These are phyloP conservation scores for Claviceps sp. DNA, from an alignment of 2,329 filamentous ascomycete species.

Conservation along the genomic window DNA sequence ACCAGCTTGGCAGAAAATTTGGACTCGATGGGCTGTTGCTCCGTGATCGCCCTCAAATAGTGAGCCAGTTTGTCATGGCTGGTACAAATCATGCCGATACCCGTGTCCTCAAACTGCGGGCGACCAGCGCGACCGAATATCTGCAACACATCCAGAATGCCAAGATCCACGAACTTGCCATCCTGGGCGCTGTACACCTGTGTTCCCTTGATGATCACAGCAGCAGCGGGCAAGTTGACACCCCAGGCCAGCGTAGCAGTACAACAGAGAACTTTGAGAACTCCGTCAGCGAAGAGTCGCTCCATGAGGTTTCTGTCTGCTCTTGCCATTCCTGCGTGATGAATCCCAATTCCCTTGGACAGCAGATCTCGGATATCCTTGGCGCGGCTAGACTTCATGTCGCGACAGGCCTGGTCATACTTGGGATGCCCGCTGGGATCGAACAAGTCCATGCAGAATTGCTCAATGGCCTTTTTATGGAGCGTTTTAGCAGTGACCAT, in stretches of 20 bases:
- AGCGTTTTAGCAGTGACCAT: slow-evolving; percentile 76
- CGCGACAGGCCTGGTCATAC: slow-evolving; percentile 66
- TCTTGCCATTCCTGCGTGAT: slow-evolving; percentile 93
- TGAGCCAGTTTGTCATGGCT: slow-evolving; percentile 87
- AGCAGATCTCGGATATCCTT: slow-evolving; percentile 81
- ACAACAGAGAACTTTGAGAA: slow-evolving; percentile 96
- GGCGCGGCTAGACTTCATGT: slow-evolving; percentile 76
- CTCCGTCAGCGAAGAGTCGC: slow-evolving; percentile 74
- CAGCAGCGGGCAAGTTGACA: slow-evolving; percentile 93
- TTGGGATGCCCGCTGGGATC: slow-evolving; percentile 66
- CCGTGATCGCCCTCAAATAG: slow-evolving; percentile 84
- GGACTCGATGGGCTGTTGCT: slow-evolving; percentile 96
- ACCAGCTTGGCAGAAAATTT: slow-evolving; percentile 86
- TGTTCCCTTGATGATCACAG: slow-evolving; percentile 95
- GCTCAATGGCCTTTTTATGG: slow-evolving; percentile 72
- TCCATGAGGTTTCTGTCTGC: slow-evolving; percentile 95
- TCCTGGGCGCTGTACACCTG: slow-evolving; percentile 94
- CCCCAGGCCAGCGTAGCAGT: slow-evolving; percentile 97
- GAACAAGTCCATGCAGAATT: slow-evolving; percentile 68
- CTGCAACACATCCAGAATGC: slow-evolving; percentile 91
- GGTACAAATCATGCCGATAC: slow-evolving; percentile 96
- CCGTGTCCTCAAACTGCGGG: slow-evolving; percentile 93
- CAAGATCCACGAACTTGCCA: slow-evolving; percentile 90
- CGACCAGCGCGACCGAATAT: slow-evolving; percentile 97
- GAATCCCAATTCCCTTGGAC: slow-evolving; percentile 81